phyloP scores from a whole-genome alignment of 331 rosid species.

The Phaseolus coccineus region DNA sequence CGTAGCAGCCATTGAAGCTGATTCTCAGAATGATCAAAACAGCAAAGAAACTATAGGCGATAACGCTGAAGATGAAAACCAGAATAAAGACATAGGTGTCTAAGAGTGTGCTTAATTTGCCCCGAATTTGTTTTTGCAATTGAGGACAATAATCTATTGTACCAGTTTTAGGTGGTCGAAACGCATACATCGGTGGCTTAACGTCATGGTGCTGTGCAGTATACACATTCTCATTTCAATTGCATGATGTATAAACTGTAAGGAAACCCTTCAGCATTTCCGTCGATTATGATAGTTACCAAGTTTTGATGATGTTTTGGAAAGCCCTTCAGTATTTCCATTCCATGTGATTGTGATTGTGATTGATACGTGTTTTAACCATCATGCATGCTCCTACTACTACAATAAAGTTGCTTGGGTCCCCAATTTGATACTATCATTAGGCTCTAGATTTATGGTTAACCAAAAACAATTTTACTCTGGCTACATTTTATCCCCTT shows the following conservation, averaged over 20 bases:
- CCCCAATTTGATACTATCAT: not conserved
- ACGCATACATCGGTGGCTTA: slow-evolving; percentile 50
- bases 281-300: slow-evolving; percentile 8
- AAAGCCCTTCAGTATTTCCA: not conserved
- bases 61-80: slow-evolving; percentile 51
- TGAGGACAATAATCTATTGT: slow-evolving; percentile 52
- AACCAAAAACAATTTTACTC: too few species aligned
- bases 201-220: slow-evolving; percentile 49
- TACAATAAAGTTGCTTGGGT: not conserved
- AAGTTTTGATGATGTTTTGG: slow-evolving; percentile 28
- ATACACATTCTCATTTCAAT: slow-evolving; percentile 42
- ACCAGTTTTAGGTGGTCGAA: slow-evolving; percentile 46
- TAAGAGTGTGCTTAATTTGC: slow-evolving; percentile 43
- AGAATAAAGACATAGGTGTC: slow-evolving; percentile 46
- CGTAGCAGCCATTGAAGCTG: slow-evolving; percentile 37
- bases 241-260: slow-evolving; percentile 50
- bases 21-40: slow-evolving; percentile 49
- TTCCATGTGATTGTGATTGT: not conserved
- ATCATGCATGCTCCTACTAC: not conserved
- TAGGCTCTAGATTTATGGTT: not conserved
- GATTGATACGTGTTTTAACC: not conserved
- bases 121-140: slow-evolving; percentile 41
- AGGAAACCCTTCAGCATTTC: slow-evolving; percentile 50
- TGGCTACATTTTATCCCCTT: too few species aligned
- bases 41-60: slow-evolving; percentile 36